A percentile compares a stretch with the other conserved stretches of the same genome.
Evolutionary conservation across 176 grass and related monocot genomes (phyloP).

Genomic region (Neostapfia colusana): DNA sequence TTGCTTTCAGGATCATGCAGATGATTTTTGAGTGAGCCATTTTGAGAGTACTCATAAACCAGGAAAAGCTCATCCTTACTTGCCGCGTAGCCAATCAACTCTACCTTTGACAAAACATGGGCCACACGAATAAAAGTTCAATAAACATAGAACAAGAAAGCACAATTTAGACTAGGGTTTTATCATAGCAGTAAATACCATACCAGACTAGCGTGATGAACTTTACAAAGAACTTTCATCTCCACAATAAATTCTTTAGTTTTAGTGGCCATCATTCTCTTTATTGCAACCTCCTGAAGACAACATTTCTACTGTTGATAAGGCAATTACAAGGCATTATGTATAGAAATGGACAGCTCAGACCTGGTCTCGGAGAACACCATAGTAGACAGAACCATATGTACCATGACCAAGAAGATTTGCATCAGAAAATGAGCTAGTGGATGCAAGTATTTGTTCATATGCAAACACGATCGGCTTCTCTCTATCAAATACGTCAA

Average conservation of each 20-base stretch:
- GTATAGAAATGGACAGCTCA: constrained; percentile 13
- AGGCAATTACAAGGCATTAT: constrained; percentile 25
- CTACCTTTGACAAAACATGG: constrained; percentile 97
- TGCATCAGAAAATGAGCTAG: constrained; percentile 87
- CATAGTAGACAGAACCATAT: constrained; percentile 98
- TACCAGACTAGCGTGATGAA: constrained; percentile 99
- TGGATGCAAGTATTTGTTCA: constrained; percentile 79
- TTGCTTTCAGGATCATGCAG: constrained; percentile 88
- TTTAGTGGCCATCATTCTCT: constrained; percentile 97
- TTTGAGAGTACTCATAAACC: constrained; percentile 93
- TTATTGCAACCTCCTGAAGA: constrained; percentile 91
- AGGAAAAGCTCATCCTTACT: constrained; percentile 92
- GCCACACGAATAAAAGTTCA: constrained; percentile 43
- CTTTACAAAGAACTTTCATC: constrained; percentile 97
- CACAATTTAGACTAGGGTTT: constrained; percentile 19
- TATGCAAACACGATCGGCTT: constrained; percentile 81
- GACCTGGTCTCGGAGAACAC: constrained; percentile 93
- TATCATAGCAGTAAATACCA: constrained; percentile 28
- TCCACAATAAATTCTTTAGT: constrained; percentile 98
- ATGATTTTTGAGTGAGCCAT: constrained; percentile 94
- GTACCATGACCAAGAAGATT: constrained; percentile 96
- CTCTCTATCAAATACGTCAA: constrained; percentile 85
- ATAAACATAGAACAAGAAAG: constrained; percentile 13
- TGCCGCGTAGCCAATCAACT: constrained; percentile 97
- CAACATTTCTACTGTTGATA: constrained; percentile 22